These are phyloP conservation scores for Ophioceras dolichostomum DNA, from an alignment of 2,329 filamentous ascomycete species.

Conservation along the genomic window DNA sequence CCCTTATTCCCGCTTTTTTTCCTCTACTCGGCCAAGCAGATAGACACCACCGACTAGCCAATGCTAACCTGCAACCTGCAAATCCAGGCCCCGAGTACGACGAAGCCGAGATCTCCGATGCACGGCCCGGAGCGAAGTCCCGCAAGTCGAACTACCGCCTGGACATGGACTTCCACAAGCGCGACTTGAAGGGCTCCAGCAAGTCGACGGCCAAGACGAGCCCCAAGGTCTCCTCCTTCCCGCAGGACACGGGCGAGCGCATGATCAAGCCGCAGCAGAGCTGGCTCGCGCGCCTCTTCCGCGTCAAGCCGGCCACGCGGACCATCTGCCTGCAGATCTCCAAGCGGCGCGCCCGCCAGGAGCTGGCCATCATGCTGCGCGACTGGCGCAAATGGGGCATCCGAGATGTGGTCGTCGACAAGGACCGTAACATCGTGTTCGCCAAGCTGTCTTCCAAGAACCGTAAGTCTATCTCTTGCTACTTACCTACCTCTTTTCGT, in stretches of 20 bases:
- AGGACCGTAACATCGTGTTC: conserved; percentile 66
- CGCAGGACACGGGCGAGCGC: conserved; percentile 25
- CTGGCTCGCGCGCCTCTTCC: conserved; percentile 82
- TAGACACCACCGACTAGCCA: not conserved
- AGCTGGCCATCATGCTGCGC: conserved; percentile 61
- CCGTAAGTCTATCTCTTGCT: conserved; percentile 60
- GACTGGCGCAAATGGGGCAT: conserved; percentile 81
- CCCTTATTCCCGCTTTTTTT: not conserved
- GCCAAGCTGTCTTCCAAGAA: conserved; percentile 67
- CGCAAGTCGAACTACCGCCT: conserved; percentile 9
- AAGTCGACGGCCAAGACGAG: conserved; percentile 22
- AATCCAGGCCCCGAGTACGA: conserved; percentile 18
- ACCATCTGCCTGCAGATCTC: conserved; percentile 65
- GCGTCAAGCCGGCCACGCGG: conserved; percentile 70
- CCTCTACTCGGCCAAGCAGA: too few species aligned
- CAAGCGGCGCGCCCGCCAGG: conserved; percentile 62
- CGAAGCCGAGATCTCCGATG: conserved; percentile 14
- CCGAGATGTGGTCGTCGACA: conserved; percentile 65
- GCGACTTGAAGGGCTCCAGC: not conserved
- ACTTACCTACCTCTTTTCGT: too few species aligned
- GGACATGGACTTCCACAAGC: too few species aligned
- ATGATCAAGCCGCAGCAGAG: conserved; percentile 61
- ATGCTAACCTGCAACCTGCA: not conserved
- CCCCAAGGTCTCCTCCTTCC: not conserved
- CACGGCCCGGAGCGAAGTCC: conserved; percentile 11